These are phyloP conservation scores for Heimioporus sp. DNA, from an alignment of 768 basidiomycete genomes.

Conservation along the genomic window DNA sequence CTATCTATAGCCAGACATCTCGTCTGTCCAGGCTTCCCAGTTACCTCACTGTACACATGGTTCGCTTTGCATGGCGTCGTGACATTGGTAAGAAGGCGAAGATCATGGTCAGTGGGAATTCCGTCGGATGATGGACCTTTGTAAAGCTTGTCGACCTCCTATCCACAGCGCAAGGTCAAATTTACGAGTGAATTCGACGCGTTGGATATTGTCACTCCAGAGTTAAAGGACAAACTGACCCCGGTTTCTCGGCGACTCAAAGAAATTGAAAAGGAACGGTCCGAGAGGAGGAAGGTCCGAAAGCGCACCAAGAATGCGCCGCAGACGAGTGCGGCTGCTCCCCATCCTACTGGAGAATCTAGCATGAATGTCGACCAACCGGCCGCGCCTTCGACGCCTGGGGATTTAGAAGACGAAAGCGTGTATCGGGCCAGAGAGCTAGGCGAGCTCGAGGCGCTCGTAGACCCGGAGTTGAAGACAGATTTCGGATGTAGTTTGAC, in stretches of 20 bases:
- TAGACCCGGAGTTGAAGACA: constrained; percentile 57
- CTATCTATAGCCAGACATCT: constrained; percentile 76
- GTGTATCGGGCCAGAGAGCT: constrained; percentile 64
- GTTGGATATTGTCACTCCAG: constrained; percentile 76
- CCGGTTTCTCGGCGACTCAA: constrained; percentile 72
- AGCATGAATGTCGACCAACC: constrained; percentile 51
- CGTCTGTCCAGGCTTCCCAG: constrained; percentile 81
- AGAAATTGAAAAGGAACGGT: constrained; percentile 80
- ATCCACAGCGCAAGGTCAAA: constrained; percentile 77
- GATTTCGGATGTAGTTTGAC: constrained; percentile 76
- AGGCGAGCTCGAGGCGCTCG: constrained; percentile 58
- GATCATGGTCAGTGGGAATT: constrained; percentile 69
- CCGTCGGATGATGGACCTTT: background rate
- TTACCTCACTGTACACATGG: constrained; percentile 91
- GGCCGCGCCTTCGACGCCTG: constrained; percentile 17
- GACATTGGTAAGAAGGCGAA: constrained; percentile 94
- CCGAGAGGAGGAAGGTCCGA: constrained; percentile 78
- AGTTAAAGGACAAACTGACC: constrained; percentile 66
- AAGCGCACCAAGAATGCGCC: constrained; percentile 59
- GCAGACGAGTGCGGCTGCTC: constrained; percentile 13
- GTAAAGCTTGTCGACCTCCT: background rate
- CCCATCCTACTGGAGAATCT: constrained; percentile 20
- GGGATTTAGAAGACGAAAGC: constrained; percentile 59
- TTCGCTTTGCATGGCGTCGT: constrained; percentile 91
- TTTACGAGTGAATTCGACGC: constrained; percentile 90